Percentiles rank a stretch among this genome's conserved stretches.
phyloP scores from a whole-genome alignment of 805 yeast species.

The Metschnikowia picachoensis region DNA sequence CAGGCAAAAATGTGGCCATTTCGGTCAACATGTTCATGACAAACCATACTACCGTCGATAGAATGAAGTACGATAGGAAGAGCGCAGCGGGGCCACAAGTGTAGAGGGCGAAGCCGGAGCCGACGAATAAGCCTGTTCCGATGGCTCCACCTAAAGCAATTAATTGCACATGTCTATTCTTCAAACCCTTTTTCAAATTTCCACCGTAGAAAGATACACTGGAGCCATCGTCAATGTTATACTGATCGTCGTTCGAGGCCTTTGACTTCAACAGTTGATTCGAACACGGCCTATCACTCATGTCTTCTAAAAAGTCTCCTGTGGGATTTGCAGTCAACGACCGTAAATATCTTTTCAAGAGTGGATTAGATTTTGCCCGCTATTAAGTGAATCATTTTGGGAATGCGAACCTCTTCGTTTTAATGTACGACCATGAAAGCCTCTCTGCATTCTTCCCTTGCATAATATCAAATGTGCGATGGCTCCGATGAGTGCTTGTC shows the following conservation, averaged over 20 bases:
- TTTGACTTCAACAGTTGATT: neutral
- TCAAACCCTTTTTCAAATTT: constrained; percentile 18
- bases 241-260: neutral
- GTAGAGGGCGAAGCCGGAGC: constrained; percentile 18
- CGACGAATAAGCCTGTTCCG: constrained; percentile 22
- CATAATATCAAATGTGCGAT: too few species aligned
- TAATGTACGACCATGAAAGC: too few species aligned
- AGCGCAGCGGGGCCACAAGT: constrained; percentile 19
- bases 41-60: constrained; percentile 19
- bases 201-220: constrained; percentile 10
- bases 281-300: too few species aligned
- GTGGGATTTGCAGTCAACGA: too few species aligned
- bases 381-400: too few species aligned
- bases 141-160: constrained; percentile 23
- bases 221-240: constrained; percentile 12
- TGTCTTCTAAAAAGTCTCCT: too few species aligned
- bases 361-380: too few species aligned
- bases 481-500: too few species aligned
- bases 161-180: constrained; percentile 21
- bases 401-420: too few species aligned
- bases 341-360: too few species aligned
- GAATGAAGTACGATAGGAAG: constrained; percentile 15
- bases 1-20: constrained; percentile 21
- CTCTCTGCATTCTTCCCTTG: too few species aligned
- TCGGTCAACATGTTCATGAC: constrained; percentile 22